Evolutionary conservation across 805 yeast genomes (phyloP).

Genomic region (Wickerhamomyces canadensis): DNA sequence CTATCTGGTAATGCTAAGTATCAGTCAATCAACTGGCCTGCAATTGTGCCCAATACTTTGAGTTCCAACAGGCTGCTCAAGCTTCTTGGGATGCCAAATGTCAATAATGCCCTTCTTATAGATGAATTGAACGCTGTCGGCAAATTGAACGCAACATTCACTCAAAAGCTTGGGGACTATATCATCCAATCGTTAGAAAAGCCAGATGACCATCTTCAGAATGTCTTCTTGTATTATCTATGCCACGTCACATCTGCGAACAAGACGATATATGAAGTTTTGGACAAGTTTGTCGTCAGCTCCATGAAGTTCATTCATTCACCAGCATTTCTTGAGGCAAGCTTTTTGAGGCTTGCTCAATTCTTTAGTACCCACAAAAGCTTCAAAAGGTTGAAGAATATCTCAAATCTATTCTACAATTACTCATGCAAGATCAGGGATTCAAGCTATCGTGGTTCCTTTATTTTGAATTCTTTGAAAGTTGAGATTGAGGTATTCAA

Average conservation of each 20-base stretch:
- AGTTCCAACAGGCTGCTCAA: slow-evolving; percentile 6
- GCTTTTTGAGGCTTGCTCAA: slow-evolving; percentile 14
- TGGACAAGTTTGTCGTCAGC: slow-evolving; percentile 8
- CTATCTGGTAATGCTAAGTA: background rate
- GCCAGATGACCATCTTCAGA: slow-evolving; percentile 1
- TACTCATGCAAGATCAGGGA: slow-evolving; percentile 21
- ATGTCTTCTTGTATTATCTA: slow-evolving; percentile 6
- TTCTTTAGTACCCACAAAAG: slow-evolving; percentile 23
- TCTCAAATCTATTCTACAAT: slow-evolving; percentile 41
- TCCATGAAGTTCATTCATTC: slow-evolving; percentile 4
- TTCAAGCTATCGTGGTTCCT: slow-evolving; percentile 8
- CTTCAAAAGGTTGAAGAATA: slow-evolving; percentile 36
- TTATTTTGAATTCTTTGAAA: background rate
- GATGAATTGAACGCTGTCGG: slow-evolving; percentile 9
- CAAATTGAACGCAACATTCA: slow-evolving; percentile 14
- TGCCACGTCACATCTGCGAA: background rate
- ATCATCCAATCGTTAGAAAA: background rate
- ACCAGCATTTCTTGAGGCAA: slow-evolving; percentile 6
- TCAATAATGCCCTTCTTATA: slow-evolving; percentile 11
- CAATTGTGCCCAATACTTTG: slow-evolving; percentile 6
- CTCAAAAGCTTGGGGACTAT: slow-evolving; percentile 9
- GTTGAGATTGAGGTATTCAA: slow-evolving; percentile 25
- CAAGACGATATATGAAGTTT: background rate
- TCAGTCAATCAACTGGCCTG: slow-evolving; percentile 13
- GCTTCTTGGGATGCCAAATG: slow-evolving; percentile 10